Base-by-base conservation (phyloP, 257 asterid genomes). In the Lavandula angustifolia region DNA sequence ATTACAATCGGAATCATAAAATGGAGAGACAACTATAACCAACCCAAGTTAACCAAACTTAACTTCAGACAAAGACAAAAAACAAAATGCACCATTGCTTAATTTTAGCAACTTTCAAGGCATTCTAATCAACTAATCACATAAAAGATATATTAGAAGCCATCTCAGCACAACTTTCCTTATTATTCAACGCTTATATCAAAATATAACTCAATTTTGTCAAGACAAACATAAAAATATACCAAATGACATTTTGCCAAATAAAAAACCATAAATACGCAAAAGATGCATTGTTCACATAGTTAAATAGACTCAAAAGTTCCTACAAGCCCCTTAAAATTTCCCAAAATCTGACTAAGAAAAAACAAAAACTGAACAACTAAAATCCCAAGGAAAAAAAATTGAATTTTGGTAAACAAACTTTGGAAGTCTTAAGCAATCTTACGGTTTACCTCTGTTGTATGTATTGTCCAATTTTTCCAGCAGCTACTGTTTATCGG, bases 291-390 rank as follows among this genome's bases (percentile, higher is more conserved):
- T 37, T 61, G 60, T 52, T 44, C 61, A 73, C n/a, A n/a, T 9
- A n/a, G 17, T 53, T 38, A 31, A 63, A 61, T 18, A 71, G 66
- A 47, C 56, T 37, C 37, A 5, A 49, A 17, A 53, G 0, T n/a
- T 29, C 32, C 38, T 7, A 22, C 41, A 29, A 12, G 49, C 27
- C 67, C 9, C 59, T 37, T 33, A 22, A 7, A 4, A 18, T 38
- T 46, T 16, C 5, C 27, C 0, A 64, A 3, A 41, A 48, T 32
- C 13, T 59, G 18, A 64, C 59, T 46, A 22, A 37, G 3, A 9
- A 9, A 59, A 16, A 48, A 29, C 4, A 3, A 18, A 10, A 18
- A 40, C 34, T 37, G 43, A 27, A 22, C 3, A 51, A 44, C 33
- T 40, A 57, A 53, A 27, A 7, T 9, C 9, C 18, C 53, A n/a